Percentiles rank a stretch among this genome's conserved stretches.
phyloP scores from a whole-genome alignment of 495 filamentous ascomycete species.

The Wilcoxina mikolae region DNA sequence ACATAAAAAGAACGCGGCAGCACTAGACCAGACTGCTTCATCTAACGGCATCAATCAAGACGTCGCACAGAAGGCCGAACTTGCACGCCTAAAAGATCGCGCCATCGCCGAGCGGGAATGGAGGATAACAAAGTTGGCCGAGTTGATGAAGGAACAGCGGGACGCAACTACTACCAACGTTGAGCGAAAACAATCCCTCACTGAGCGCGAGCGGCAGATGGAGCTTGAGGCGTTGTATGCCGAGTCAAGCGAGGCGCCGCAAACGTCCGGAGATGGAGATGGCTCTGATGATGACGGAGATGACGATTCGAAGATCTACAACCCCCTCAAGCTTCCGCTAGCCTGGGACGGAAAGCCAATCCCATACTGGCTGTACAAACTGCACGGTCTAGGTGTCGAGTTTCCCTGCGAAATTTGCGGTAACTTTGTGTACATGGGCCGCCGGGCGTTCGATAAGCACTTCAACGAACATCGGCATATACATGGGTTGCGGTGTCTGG shows the following conservation, averaged over 20 bases:
- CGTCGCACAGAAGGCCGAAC: constrained; percentile 1
- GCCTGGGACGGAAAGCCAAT: constrained; percentile 98
- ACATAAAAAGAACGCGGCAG: constrained; percentile 67
- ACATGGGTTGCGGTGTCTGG: constrained; percentile 81
- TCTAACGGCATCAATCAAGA: constrained; percentile 1
- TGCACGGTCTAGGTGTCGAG: constrained; percentile 89
- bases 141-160: constrained; percentile 61
- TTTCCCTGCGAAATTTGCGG: constrained; percentile 94
- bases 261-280: constrained; percentile 32
- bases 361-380: constrained; percentile 95
- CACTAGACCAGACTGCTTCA: constrained; percentile 31
- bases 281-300: constrained; percentile 40
- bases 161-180: constrained; percentile 81
- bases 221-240: constrained; percentile 67
- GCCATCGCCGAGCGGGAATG: constrained; percentile 82
- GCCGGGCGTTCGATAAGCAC: constrained; percentile 93
- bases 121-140: constrained; percentile 58
- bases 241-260: constrained; percentile 17
- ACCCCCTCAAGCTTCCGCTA: constrained; percentile 85
- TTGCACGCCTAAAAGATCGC: constrained; percentile 60
- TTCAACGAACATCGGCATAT: constrained; percentile 89
- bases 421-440: constrained; percentile 93
- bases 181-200: constrained; percentile 89
- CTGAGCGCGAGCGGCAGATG: constrained; percentile 70
- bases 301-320: constrained; percentile 83